Base-by-base conservation (phyloP, 2,329 filamentous ascomycete species). In the Penicillium psychrosexuale region DNA sequence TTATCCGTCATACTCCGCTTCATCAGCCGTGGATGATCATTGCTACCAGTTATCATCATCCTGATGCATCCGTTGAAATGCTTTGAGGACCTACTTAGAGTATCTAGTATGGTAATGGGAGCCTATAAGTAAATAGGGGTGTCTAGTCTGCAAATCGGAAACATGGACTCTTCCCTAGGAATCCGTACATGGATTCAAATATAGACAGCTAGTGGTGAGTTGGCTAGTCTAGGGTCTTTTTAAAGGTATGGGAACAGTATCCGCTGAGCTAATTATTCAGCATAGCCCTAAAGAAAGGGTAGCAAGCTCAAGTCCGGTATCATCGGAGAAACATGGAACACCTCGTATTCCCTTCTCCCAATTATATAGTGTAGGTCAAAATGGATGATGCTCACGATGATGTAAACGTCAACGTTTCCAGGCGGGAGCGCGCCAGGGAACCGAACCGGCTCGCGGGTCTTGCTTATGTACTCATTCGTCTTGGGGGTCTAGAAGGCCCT, bases 321-420 rank as follows among this genome's bases (percentile, higher is more conserved):
- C 6, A 19, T 13, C 8, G n/a, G 22, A 12, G 7, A 28, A 27
- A 17, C 5, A 24, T 17, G 6, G 40, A 19, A n/a, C 15, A 27
- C 13, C 11, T 31, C 31, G 42, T 31, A 44, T 19, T 31, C 19
- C 13, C 7, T 22, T 45, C 28, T 15, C 8, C 12, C 43, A 45
- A 45, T 45, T 33, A 33, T 42, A 19, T 27, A 50, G 33, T 19
- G 13, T 9, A 57, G 37, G 37, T 49, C 46, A 33, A 56, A 61
- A 45, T 56, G 51, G 53, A 61, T 64, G 63, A 65, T 65, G 63
- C 58, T 65, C 63, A 65, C 54, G 40, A 63, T 65, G 63, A 65
- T 64, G 63, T 62, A 64, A 64, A 61, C 38, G 46, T 53, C 45
- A 47, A 50, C 11, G 47, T 30, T 43, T 8, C 47, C 47, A 44